Conservation (phyloP, 768 basidiomycete species). For the Termitomyces sp. region DNA sequence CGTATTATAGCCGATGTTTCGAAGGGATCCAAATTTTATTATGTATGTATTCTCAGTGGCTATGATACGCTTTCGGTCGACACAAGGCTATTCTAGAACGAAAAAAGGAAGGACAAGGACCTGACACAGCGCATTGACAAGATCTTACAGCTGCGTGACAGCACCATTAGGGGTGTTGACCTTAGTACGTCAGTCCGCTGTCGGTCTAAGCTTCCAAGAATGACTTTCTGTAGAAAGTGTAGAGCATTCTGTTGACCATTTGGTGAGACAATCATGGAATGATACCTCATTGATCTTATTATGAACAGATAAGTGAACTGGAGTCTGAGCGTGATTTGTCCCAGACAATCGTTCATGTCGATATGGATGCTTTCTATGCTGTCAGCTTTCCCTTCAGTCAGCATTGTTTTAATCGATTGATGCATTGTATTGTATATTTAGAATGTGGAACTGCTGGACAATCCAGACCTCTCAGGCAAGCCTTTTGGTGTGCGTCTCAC, state of each 20-base stretch:
- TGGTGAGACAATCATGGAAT: slow-evolving; percentile 39
- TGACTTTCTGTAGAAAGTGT: slow-evolving; percentile 37
- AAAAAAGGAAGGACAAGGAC: slow-evolving; percentile 85
- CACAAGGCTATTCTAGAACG: slow-evolving; percentile 47
- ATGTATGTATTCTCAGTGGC: slow-evolving; percentile 36
- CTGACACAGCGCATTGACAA: slow-evolving; percentile 70
- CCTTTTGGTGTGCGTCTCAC: slow-evolving; percentile 56
- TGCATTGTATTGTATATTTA: slow-evolving; percentile 7
- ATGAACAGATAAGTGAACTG: slow-evolving; percentile 54
- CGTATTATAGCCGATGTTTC: slow-evolving; percentile 85
- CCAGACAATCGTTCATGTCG: slow-evolving; percentile 87
- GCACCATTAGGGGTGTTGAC: slow-evolving; percentile 48
- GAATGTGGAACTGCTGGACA: slow-evolving; percentile 67
- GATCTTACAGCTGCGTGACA: slow-evolving; percentile 61
- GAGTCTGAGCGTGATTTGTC: slow-evolving; percentile 74
- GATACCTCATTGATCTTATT: background rate
- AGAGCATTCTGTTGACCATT: slow-evolving; percentile 60
- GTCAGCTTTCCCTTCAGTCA: slow-evolving; percentile 18
- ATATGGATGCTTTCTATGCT: slow-evolving; percentile 93
- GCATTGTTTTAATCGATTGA: background rate
- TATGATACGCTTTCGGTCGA: background rate
- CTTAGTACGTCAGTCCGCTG: slow-evolving; percentile 34
- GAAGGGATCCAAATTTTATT: slow-evolving; percentile 90
- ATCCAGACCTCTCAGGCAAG: slow-evolving; percentile 61
- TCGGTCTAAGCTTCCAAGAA: background rate